Percentiles rank a stretch among this genome's conserved stretches.
Conservation (phyloP, 2,329 filamentous ascomycete species). For the Xylaria arbuscula region DNA sequence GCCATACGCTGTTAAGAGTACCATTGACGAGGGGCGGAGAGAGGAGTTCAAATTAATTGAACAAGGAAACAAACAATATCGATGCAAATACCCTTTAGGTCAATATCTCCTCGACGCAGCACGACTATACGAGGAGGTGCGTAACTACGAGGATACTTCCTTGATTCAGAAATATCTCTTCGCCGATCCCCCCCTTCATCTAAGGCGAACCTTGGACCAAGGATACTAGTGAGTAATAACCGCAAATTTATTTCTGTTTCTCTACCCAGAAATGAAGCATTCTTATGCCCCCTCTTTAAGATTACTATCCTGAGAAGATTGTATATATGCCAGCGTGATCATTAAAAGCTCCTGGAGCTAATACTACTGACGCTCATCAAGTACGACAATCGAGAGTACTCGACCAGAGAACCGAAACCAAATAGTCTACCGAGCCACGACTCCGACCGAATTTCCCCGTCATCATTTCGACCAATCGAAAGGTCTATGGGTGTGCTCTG, state of each 20-base stretch:
- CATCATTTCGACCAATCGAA: slow-evolving; percentile 13
- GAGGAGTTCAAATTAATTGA: not conserved
- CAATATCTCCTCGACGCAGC: slow-evolving; percentile 30
- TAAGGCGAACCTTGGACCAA: slow-evolving; percentile 49
- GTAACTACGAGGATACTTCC: slow-evolving; percentile 30
- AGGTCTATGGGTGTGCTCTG: slow-evolving; percentile 14
- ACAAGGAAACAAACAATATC: not conserved
- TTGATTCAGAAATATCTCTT: slow-evolving; percentile 31
- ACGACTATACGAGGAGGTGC: slow-evolving; percentile 31
- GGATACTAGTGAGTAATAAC: slow-evolving; percentile 42
- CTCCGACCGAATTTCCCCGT: not conserved
- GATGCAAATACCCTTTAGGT: slow-evolving; percentile 9
- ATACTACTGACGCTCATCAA: slow-evolving; percentile 5
- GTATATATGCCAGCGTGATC: not conserved
- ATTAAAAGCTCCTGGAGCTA: not conserved
- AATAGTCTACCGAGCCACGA: slow-evolving; percentile 39
- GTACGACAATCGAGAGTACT: slow-evolving; percentile 46
- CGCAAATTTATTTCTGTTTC: not conserved
- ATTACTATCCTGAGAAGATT: not conserved
- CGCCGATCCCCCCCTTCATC: slow-evolving; percentile 42
- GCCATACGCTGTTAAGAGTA: not conserved
- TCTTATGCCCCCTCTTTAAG: not conserved
- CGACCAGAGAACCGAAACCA: slow-evolving; percentile 40
- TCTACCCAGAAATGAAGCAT: not conserved
- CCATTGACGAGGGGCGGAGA: not conserved